A percentile compares a stretch with the other conserved stretches of the same genome.
Conservation (phyloP, 495 filamentous ascomycete species). For the Bacidia rubella region DNA sequence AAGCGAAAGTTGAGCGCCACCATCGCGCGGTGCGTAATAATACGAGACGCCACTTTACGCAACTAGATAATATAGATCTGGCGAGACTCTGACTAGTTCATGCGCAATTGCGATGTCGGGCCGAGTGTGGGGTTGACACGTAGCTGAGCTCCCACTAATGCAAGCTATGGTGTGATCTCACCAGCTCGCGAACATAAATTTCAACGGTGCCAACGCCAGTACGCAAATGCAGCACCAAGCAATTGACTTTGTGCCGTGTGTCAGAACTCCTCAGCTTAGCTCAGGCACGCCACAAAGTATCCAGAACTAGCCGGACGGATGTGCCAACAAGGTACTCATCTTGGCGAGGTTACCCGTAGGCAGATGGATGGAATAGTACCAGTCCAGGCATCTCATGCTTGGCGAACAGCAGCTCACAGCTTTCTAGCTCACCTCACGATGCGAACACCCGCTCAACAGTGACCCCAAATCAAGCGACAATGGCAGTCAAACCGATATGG, state of each 20-base stretch:
- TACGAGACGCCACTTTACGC: neutral
- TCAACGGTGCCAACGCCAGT: neutral
- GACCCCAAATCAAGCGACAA: neutral
- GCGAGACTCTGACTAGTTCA: too few species aligned
- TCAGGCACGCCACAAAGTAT: too few species aligned
- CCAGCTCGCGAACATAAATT: neutral
- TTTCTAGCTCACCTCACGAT: neutral
- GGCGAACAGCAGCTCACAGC: neutral
- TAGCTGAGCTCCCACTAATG: neutral
- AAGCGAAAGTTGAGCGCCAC: neutral
- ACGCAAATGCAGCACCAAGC: neutral
- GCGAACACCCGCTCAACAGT: neutral
- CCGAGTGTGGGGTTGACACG: neutral
- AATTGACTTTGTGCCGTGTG: too few species aligned
- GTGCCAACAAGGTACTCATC: too few species aligned
- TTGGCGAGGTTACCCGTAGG: too few species aligned
- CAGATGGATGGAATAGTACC: neutral
- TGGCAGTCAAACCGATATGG: neutral
- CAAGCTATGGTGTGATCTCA: neutral
- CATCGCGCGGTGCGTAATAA: neutral
- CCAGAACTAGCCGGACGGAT: too few species aligned
- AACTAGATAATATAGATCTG: too few species aligned
- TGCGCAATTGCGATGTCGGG: too few species aligned
- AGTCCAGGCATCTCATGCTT: neutral
- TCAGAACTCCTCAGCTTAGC: too few species aligned